A percentile compares a stretch with the other conserved stretches of the same genome.
Conservation (phyloP, 2,329 filamentous ascomycete species). For the Alternaria metachromatica region DNA sequence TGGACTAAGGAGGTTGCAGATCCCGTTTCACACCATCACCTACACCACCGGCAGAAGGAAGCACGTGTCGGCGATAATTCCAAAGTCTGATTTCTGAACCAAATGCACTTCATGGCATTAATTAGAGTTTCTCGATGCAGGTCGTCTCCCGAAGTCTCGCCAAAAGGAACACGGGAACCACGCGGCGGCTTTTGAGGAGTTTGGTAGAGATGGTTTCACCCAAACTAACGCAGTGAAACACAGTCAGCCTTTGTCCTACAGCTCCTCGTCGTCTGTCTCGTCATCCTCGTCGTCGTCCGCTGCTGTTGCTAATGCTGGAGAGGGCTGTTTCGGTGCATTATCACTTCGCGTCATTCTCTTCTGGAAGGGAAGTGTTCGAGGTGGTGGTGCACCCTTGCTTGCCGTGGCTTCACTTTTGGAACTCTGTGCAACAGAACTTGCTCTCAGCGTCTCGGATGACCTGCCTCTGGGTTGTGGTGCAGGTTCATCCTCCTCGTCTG, state of each 20-base stretch:
- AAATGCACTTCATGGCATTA: not conserved
- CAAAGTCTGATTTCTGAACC: not conserved
- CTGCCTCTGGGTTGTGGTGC: conserved; percentile 14
- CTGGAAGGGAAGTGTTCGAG: conserved; percentile 45
- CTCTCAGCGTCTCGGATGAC: conserved; percentile 26
- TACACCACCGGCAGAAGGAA: not conserved
- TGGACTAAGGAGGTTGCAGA: not conserved
- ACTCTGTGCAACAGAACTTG: conserved; percentile 24
- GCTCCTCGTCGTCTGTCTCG: conserved; percentile 48
- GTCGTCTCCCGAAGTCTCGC: not conserved
- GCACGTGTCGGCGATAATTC: not conserved
- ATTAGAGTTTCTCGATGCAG: not conserved
- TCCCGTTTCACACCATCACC: not conserved
- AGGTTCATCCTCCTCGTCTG: conserved; percentile 41
- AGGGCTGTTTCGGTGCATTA: conserved; percentile 16
- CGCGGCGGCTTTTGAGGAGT: not conserved
- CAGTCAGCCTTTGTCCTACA: conserved; percentile 18
- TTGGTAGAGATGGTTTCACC: not conserved
- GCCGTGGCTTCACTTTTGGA: conserved; percentile 19
- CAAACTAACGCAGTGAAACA: not conserved
- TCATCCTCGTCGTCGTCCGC: conserved; percentile 33
- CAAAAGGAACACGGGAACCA: not conserved
- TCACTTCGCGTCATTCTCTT: conserved; percentile 28
- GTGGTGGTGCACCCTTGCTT: conserved; percentile 37
- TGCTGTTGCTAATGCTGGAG: conserved; percentile 4